phyloP scores from a whole-genome alignment of 306 rosid genomes.

The Cicer yamashitae region DNA sequence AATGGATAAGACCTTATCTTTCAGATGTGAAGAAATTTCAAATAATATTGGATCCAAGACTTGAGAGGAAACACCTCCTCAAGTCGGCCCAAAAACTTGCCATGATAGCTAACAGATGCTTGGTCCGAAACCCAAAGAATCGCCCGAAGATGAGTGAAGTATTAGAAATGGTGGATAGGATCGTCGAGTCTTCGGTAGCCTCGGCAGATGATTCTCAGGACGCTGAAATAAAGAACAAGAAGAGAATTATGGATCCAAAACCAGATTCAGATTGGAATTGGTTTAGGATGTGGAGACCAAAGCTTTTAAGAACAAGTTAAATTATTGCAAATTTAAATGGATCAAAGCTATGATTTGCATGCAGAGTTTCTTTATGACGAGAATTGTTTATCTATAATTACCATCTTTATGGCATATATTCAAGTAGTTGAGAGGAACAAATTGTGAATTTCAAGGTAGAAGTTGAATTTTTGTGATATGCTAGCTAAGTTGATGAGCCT shows the following conservation, averaged over 20 bases:
- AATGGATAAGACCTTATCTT: constrained; percentile 90
- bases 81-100: constrained; percentile 80
- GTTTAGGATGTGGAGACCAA: constrained; percentile 67
- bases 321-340: constrained; percentile 42
- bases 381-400: constrained; percentile 28
- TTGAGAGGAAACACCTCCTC: constrained; percentile 71
- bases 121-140: constrained; percentile 77
- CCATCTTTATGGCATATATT: constrained; percentile 14
- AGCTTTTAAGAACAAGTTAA: constrained; percentile 66
- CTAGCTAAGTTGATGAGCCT: constrained; percentile 27
- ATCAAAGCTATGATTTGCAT: constrained; percentile 33
- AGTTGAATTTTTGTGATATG: constrained; percentile 12
- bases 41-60: constrained; percentile 85
- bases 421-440: constrained; percentile 31
- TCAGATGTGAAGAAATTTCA: constrained; percentile 77
- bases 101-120: constrained; percentile 77
- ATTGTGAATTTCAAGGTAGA: constrained; percentile 35
- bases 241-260: constrained; percentile 51
- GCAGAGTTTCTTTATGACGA: constrained; percentile 43
- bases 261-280: constrained; percentile 56
- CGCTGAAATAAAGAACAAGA: constrained; percentile 52
- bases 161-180: constrained; percentile 70
- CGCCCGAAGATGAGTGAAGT: constrained; percentile 98
- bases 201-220: constrained; percentile 50
- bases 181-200: constrained; percentile 54